Evolutionary conservation across 495 filamentous ascomycete genomes (phyloP), one percentile per base, ranked within the genome.

Genomic region (Diplogelasinospora grovesii): DNA sequence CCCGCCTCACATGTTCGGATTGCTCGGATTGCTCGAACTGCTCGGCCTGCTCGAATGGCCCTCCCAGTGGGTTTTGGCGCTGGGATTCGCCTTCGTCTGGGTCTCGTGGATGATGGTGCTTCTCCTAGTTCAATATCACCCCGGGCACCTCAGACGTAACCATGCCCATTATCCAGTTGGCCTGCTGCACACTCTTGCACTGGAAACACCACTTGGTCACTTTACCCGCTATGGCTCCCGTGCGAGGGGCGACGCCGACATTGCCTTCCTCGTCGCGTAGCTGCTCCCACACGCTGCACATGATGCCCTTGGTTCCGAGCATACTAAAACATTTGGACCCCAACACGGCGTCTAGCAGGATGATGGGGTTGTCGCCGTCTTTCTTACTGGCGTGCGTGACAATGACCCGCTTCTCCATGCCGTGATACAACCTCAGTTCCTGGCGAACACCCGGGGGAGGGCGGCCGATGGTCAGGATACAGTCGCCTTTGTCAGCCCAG

Each of bases 401-500:
- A 21, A 95, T 60, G 34, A 98, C 83, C 11, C 90, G 76, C 64
- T 95, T 95, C 66, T 89, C 79, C 42, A 79, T 57, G n/a, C 73
- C 69, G 57, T 75, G 56, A 43, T 74, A 60, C 16, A 69, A 67
- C 23, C 61, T 61, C 34, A 69, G 51, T 39, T 70, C 69, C 47
- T 73, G 75, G 24, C 69, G 52, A 47, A 74, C 66, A 22, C 76
- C 74, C 18, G 72, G 63, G 25, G 77, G 67, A 1, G 83, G 79
- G 7, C 83, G 82, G 60, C 84, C 79, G 52, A 97, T 88, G 22
- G 82, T 83, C 22, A 98, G 61, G 21, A 79, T 70, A 35, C 89
- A 89, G 32, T 84, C 78, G 39, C 90, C 89, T 68, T 90, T 81
- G 50, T 96, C 89, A 21, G 84, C 78, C 92, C 92, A 98, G 53